These are phyloP conservation scores for Dothiorella sarmentorum DNA, from an alignment of 2,329 filamentous ascomycete species.

Conservation along the genomic window DNA sequence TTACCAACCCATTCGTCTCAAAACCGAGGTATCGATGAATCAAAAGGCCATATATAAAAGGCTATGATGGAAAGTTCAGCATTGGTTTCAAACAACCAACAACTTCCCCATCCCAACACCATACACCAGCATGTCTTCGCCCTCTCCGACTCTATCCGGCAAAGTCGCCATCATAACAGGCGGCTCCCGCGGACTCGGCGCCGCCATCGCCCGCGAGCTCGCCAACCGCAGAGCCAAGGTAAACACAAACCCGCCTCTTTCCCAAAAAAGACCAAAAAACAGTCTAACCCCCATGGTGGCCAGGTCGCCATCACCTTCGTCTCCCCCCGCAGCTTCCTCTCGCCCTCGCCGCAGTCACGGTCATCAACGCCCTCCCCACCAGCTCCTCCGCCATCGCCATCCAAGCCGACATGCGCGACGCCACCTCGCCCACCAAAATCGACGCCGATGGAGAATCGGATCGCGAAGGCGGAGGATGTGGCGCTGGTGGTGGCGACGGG, in stretches of 20 bases:
- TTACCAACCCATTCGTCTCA: no score
- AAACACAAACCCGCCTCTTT: conserved; percentile 52
- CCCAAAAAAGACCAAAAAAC: conserved; percentile 71
- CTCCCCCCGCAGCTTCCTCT: conserved; percentile 36
- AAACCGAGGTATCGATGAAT: no score
- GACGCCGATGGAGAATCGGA: conserved; percentile 50
- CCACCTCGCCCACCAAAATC: conserved; percentile 74
- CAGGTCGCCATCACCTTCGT: conserved; percentile 44
- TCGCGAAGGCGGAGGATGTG: conserved; percentile 54
- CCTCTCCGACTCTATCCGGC: conserved; percentile 49
- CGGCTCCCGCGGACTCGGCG: conserved; percentile 88
- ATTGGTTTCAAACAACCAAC: no score
- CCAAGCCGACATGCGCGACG: conserved; percentile 76
- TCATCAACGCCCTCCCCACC: conserved; percentile 34
- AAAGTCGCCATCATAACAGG: conserved; percentile 93
- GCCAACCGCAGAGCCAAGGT: conserved; percentile 65
- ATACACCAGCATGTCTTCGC: no score
- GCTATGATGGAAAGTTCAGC: no score
- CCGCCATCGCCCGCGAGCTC: conserved; percentile 79
- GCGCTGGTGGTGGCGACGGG: conserved; percentile 56
- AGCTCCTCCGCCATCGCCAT: conserved; percentile 62
- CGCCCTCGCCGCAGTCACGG: conserved; percentile 33
- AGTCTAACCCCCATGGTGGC: conserved; percentile 73
- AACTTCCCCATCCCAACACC: no score
- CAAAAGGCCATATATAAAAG: no score